A percentile compares a stretch with the other conserved stretches of the same genome.
Conservation (phyloP, 2,329 filamentous ascomycete genomes). For the Cucurbitaria berberidis region DNA sequence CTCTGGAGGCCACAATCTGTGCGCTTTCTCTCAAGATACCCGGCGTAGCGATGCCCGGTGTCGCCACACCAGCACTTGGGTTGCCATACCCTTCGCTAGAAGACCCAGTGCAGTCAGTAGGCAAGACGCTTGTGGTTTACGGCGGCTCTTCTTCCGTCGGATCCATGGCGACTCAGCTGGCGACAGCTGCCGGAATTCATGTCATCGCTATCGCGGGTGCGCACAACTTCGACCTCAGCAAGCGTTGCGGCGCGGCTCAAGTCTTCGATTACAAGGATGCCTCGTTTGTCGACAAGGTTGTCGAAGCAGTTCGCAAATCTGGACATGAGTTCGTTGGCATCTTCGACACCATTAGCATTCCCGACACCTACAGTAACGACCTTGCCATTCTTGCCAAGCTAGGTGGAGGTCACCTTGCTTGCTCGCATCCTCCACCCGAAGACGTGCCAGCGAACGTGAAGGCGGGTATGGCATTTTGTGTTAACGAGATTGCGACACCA, state of each 20-base stretch:
- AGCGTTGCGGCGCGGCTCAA: constrained; percentile 28
- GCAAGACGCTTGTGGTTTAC: constrained; percentile 54
- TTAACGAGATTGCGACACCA: constrained; percentile 32
- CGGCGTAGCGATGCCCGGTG: constrained; percentile 25
- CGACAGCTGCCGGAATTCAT: constrained; percentile 46
- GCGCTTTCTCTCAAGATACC: constrained; percentile 47
- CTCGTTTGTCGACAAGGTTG: constrained; percentile 44
- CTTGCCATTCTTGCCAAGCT: constrained; percentile 33
- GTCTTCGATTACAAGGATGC: constrained; percentile 36
- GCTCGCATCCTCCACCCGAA: constrained; percentile 44
- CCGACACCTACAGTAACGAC: constrained; percentile 24
- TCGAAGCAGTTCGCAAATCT: constrained; percentile 41
- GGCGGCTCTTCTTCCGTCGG: constrained; percentile 54
- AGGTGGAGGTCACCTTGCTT: constrained; percentile 46
- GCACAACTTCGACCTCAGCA: constrained; percentile 27
- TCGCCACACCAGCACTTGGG: constrained; percentile 39
- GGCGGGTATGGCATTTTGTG: constrained; percentile 36
- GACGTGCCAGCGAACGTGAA: constrained; percentile 41
- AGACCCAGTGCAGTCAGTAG: constrained; percentile 17
- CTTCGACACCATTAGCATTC: constrained; percentile 45
- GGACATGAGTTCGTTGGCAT: constrained; percentile 49
- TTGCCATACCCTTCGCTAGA: constrained; percentile 48
- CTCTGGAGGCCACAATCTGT: constrained; percentile 50
- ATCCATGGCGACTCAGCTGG: constrained; percentile 52
- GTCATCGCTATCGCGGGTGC: constrained; percentile 48